Base-by-base conservation (phyloP, 2,329 filamentous ascomycete species). In the Hypoxylon sp. region DNA sequence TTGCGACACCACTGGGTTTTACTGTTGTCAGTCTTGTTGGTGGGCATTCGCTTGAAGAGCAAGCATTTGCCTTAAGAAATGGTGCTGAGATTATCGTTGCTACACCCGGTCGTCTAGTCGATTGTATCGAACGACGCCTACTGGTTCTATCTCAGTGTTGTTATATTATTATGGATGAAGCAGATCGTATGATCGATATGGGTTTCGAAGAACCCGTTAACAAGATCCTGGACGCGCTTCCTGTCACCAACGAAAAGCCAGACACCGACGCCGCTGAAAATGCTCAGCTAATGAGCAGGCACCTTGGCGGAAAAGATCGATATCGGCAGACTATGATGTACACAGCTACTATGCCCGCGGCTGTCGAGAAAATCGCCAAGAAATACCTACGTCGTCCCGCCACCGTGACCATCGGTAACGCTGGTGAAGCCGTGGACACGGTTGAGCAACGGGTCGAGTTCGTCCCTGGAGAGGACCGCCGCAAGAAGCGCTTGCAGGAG, bases 281-380 rank as follows among this genome's bases (percentile, higher is more conserved):
- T 77, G 85, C 92, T 0, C 84, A 87, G 62, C 89, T 91, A n/a
- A 98, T 98, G 95, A 91, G 90, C 74, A 87, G 89, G 64, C 92
- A 92, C 75, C 82, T 97, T 1, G 90, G 91, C 58, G 89, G 89
- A 17, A 89, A 89, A 72, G 91, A 94, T 75, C 88, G 92, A 21
- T 98, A 98, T 82, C 87, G 96, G 65, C 95, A 99, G 80, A 99
- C 96, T 0, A 99, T 99, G 96, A 99, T 99, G 96, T 99, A 98
- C 88, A 98, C 96, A 72, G 96, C 96, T 58, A 99, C 96, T 29
- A 99, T 99, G 96, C 94, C 96, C 1, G 83, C 92, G 0, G 89
- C 92, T 0, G 93, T 99, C 15, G 96, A 99, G 79, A 92, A 93
- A 69, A 98, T 99, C 71, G 96, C 96, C n/a, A 92, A 94, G 75